These are phyloP conservation scores for Heritiera fomes DNA, from an alignment of 345 rosid genomes.

Conservation along the genomic window DNA sequence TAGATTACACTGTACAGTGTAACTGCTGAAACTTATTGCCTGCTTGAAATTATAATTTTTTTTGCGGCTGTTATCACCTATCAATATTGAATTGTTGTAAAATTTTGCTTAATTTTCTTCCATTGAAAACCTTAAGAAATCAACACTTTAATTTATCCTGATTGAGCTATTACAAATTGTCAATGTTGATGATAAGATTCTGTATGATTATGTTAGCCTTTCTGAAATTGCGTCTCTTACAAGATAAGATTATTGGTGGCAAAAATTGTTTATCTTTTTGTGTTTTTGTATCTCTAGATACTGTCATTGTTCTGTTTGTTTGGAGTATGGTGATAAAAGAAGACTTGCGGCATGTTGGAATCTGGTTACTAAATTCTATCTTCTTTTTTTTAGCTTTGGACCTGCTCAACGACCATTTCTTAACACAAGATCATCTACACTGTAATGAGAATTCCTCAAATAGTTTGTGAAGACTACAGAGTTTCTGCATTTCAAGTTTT, in stretches of 20 bases:
- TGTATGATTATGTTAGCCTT: background rate
- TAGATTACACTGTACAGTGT: background rate
- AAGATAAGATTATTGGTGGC: background rate
- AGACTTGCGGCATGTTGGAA: background rate
- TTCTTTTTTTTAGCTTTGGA: slow-evolving; percentile 2
- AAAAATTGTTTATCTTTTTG: background rate
- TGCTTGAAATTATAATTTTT: background rate
- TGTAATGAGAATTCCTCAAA: background rate
- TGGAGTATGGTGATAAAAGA: background rate
- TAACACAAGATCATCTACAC: background rate
- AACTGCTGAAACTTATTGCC: background rate
- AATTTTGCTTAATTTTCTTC: background rate
- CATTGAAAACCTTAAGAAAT: background rate
- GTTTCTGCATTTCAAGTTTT: slow-evolving; percentile 6
- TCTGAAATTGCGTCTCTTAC: background rate
- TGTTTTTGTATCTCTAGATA: background rate
- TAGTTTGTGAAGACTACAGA: background rate
- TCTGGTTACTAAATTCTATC: background rate
- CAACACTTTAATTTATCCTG: background rate
- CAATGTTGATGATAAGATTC: background rate
- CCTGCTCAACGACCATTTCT: background rate
- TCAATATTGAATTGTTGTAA: background rate
- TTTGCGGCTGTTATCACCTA: background rate
- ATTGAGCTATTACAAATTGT: background rate
- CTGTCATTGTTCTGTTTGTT: background rate